Percentiles rank a stretch among this genome's conserved stretches.
Evolutionary conservation across 495 filamentous ascomycete genomes (phyloP).

Genomic region (Paragyromitra xinjiangensis): DNA sequence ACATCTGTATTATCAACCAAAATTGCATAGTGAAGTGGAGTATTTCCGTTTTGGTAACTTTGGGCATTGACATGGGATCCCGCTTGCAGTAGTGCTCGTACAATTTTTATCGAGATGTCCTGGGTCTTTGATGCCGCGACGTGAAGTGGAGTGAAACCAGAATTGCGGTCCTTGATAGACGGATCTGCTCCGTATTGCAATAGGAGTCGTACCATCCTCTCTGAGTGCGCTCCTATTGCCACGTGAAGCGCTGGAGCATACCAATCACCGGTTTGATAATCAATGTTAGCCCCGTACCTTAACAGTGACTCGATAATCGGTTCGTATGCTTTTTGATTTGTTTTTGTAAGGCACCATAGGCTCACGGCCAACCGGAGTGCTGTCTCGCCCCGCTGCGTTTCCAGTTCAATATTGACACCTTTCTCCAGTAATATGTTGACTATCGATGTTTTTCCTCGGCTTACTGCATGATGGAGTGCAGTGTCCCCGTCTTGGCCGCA

Average conservation of each 20-base stretch:
- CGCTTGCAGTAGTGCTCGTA: background rate
- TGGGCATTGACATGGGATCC: background rate
- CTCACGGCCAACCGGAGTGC: background rate
- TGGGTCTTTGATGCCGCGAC: background rate
- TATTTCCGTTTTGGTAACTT: background rate
- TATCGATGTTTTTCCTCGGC: background rate
- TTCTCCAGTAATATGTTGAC: background rate
- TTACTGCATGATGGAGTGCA: background rate
- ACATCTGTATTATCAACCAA: background rate
- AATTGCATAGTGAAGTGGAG: background rate
- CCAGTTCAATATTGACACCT: background rate
- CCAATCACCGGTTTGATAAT: background rate
- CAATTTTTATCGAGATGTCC: background rate
- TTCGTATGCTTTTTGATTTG: background rate
- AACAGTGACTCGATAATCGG: background rate
- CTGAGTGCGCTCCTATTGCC: background rate
- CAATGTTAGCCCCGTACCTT: background rate
- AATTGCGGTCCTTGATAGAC: background rate
- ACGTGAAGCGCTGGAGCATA: background rate
- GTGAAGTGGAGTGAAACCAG: background rate
- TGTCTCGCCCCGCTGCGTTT: background rate
- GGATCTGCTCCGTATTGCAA: background rate
- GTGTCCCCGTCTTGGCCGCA: background rate
- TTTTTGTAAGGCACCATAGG: background rate
- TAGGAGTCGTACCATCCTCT: background rate